Evolutionary conservation across 1,139 yeast species (phyloP).

Genomic region (Suhomyces ambrosiae): DNA sequence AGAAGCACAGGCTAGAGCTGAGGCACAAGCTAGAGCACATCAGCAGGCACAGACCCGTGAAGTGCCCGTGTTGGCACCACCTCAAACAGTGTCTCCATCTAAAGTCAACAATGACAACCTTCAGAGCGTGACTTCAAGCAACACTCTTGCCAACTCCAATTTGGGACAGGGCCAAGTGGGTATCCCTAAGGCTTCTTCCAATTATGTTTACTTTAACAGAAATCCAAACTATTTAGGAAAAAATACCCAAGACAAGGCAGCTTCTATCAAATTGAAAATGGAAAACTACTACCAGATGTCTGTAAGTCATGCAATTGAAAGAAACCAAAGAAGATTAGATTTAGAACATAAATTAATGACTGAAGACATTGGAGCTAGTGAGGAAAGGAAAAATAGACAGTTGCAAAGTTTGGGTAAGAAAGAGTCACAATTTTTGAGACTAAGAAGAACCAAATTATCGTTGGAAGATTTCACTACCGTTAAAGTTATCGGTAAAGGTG

Average conservation of each 20-base stretch:
- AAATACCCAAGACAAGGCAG: conserved; percentile 69
- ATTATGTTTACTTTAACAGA: conserved; percentile 77
- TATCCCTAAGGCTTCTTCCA: conserved; percentile 20
- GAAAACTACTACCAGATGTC: conserved; percentile 78
- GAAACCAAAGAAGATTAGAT: conserved; percentile 76
- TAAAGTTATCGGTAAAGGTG: conserved; percentile 85
- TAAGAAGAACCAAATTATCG: conserved; percentile 73
- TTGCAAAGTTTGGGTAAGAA: conserved; percentile 70
- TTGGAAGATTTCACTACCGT: conserved; percentile 77
- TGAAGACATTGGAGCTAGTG: conserved; percentile 64
- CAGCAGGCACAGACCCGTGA: conserved; percentile 13
- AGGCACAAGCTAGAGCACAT: conserved; percentile 14
- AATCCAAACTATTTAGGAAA: conserved; percentile 78
- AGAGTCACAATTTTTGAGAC: conserved; percentile 74
- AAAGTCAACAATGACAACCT: conserved; percentile 4
- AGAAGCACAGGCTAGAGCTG: conserved; percentile 8
- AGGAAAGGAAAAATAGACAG: conserved; percentile 75
- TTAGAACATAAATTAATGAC: conserved; percentile 65
- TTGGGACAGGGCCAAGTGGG: conserved; percentile 13
- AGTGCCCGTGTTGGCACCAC: conserved; percentile 11
- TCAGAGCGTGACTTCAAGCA: conserved; percentile 14
- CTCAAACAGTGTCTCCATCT: conserved; percentile 3
- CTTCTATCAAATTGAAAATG: conserved; percentile 68
- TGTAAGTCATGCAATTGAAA: conserved; percentile 76
- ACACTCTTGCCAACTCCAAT: conserved; percentile 16